Percentiles rank a stretch among this genome's conserved stretches.
Evolutionary conservation across 768 basidiomycete species (phyloP).

Genomic region (Lyophyllum decastes): DNA sequence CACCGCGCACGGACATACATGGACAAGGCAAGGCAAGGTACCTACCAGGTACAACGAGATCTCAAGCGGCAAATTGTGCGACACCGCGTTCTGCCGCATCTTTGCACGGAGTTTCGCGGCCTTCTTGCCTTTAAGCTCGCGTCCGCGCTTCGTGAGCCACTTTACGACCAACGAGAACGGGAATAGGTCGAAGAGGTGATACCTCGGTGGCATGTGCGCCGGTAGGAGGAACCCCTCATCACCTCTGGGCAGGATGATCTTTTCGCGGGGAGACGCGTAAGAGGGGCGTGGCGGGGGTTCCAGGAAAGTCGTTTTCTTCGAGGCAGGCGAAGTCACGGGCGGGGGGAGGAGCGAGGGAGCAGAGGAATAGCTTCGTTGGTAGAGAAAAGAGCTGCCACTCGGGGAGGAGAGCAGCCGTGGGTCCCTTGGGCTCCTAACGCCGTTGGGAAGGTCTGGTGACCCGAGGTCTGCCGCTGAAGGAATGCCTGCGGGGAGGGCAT

Average conservation of each 20-base stretch:
- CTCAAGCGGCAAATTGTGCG: constrained; percentile 70
- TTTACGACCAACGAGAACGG: constrained; percentile 64
- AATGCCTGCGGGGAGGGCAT: constrained; percentile 54
- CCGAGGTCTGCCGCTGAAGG: constrained; percentile 36
- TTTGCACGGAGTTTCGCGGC: constrained; percentile 56
- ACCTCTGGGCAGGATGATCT: constrained; percentile 35
- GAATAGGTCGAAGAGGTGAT: constrained; percentile 63
- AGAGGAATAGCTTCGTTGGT: constrained; percentile 20
- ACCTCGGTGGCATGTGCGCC: constrained; percentile 57
- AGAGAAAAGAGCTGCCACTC: constrained; percentile 20
- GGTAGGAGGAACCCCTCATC: constrained; percentile 55
- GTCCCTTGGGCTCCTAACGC: constrained; percentile 8
- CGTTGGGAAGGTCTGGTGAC: constrained; percentile 1
- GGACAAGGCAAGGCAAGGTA: neutral
- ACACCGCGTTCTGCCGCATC: constrained; percentile 42
- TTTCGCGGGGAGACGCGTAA: constrained; percentile 18
- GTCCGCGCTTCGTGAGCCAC: constrained; percentile 46
- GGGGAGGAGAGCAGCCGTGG: constrained; percentile 3
- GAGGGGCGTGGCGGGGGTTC: neutral
- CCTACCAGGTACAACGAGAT: constrained; percentile 67
- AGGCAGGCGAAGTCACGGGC: constrained; percentile 25
- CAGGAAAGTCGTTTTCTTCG: constrained; percentile 16
- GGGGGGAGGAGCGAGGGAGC: constrained; percentile 21
- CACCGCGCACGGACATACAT: neutral
- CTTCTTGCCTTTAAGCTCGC: constrained; percentile 60